Conservation (phyloP, 495 filamentous ascomycete species). For the Hypomontagnella monticulosa region DNA sequence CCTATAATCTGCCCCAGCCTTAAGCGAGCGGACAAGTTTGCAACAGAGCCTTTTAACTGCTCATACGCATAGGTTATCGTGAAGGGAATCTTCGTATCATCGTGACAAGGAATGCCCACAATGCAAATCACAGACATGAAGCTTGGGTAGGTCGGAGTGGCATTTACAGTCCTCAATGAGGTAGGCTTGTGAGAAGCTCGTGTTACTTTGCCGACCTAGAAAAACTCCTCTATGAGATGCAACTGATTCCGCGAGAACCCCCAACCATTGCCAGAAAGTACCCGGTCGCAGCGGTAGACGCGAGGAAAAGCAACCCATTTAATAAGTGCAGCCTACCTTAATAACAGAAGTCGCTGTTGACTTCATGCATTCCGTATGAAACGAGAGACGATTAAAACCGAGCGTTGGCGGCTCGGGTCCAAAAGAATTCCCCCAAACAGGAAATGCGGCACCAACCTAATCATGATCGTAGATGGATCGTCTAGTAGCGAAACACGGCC, state of each 20-base stretch:
- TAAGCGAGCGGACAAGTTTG: slow-evolving; percentile 13
- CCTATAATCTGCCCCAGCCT: slow-evolving; percentile 8
- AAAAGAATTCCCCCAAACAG: slow-evolving; percentile 31
- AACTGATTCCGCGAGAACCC: slow-evolving; percentile 31
- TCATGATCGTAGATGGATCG: slow-evolving; percentile 13
- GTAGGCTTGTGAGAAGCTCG: slow-evolving; percentile 37
- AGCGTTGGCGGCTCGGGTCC: slow-evolving; percentile 20
- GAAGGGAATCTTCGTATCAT: slow-evolving; percentile 17
- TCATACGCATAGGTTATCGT: slow-evolving; percentile 8
- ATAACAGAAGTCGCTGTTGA: slow-evolving; percentile 17
- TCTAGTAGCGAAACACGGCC: slow-evolving; percentile 22
- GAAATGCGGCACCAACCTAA: slow-evolving; percentile 26
- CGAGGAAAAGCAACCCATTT: slow-evolving; percentile 30
- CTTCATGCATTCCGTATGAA: slow-evolving; percentile 32
- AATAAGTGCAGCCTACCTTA: slow-evolving; percentile 39
- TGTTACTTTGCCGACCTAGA: slow-evolving; percentile 42
- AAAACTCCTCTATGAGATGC: slow-evolving; percentile 41
- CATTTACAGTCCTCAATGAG: slow-evolving; percentile 29
- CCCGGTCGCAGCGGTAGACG: slow-evolving; percentile 23
- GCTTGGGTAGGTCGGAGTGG: slow-evolving; percentile 18
- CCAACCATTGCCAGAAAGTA: slow-evolving; percentile 31
- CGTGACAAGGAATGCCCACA: slow-evolving; percentile 14
- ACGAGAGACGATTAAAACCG: slow-evolving; percentile 36
- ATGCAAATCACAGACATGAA: slow-evolving; percentile 35
- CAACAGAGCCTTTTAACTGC: slow-evolving; percentile 15